Evolutionary conservation across 2,329 filamentous ascomycete species (phyloP).

Genomic region (Xylaria sp.): DNA sequence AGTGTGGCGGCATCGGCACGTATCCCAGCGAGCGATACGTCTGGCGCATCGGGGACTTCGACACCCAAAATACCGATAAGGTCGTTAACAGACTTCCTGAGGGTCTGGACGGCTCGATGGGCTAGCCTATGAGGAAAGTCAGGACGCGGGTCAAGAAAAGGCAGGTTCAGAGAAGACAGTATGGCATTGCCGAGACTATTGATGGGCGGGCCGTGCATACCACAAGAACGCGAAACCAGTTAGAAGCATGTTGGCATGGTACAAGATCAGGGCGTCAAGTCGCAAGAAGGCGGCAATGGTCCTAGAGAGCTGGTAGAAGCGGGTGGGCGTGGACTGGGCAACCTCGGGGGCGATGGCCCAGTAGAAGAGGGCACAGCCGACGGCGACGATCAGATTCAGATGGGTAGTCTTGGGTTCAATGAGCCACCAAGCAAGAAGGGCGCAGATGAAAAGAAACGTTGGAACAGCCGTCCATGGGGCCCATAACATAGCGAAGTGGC

Average conservation of each 20-base stretch:
- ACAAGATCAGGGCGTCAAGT: slow-evolving; percentile 58
- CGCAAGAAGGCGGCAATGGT: slow-evolving; percentile 54
- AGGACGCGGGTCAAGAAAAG: slow-evolving; percentile 32
- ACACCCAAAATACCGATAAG: slow-evolving; percentile 91
- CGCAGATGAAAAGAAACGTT: slow-evolving; percentile 56
- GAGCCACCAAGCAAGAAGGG: slow-evolving; percentile 57
- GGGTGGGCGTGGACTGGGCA: slow-evolving; percentile 51
- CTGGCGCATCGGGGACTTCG: slow-evolving; percentile 89
- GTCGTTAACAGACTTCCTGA: slow-evolving; percentile 90
- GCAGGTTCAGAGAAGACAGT: slow-evolving; percentile 1
- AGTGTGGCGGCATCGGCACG: slow-evolving; percentile 86
- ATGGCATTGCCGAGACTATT: slow-evolving; percentile 19
- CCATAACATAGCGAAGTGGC: slow-evolving; percentile 60
- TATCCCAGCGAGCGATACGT: slow-evolving; percentile 90
- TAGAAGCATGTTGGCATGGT: slow-evolving; percentile 65
- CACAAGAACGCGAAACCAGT: slow-evolving; percentile 64
- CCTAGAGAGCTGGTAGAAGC: slow-evolving; percentile 49
- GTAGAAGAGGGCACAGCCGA: slow-evolving; percentile 54
- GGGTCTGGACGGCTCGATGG: slow-evolving; percentile 85
- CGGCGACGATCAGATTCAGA: slow-evolving; percentile 55
- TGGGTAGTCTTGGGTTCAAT: slow-evolving; percentile 56
- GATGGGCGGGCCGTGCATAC: slow-evolving; percentile 52
- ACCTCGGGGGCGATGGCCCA: slow-evolving; percentile 56
- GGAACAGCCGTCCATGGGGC: slow-evolving; percentile 59
- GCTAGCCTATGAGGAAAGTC: slow-evolving; percentile 69